Evolutionary conservation across 768 basidiomycete species (phyloP), one percentile per base, ranked within the genome.

Genomic region (Suillus alpinus): DNA sequence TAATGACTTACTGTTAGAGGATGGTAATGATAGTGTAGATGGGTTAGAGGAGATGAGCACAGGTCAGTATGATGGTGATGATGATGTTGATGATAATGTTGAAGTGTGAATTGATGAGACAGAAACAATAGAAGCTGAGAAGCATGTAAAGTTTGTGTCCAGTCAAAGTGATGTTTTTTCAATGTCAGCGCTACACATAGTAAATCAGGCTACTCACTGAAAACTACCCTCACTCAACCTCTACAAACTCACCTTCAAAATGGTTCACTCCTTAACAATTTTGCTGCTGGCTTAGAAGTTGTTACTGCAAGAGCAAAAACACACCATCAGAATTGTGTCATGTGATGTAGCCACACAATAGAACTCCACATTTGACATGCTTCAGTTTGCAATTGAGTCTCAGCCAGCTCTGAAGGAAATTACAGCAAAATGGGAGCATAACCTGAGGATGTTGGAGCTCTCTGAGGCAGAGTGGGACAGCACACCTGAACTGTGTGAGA

Each of bases 291-390:
- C 20, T 2, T 73, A 71, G 69, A 39, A 63, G 10, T 3, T 16
- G 0, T 56, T 47, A 2, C 43, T 74, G 1, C 10, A 64, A 2
- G 59, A 65, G 0, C 47, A 61, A 6, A 41, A 65, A 0, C 52
- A 75, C 3, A 9, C 49, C 0, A 10, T n/a, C 0, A 59, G 65
- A 2, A 67, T 71, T 16, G 75, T 80, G 63, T 78, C 78, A 1
- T 41, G 72, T 3, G 73, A 81, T 59, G 72, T 81, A 1, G 26
- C 60, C 1, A 80, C 76, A 0, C 63, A 69, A 0, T 78, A 75
- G 77, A 77, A 78, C 49, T 76, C 71, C 5, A 78, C 75, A 1
- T 75, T 62, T 46, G 69, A 79, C 53, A 77, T 80, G 76, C 61
- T 78, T 0, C 31, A 61, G 1, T 72, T 75, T 61, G 71, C 73